Conservation (phyloP, 371 early-diverging fungal genomes). For the Mucor piriformis region DNA sequence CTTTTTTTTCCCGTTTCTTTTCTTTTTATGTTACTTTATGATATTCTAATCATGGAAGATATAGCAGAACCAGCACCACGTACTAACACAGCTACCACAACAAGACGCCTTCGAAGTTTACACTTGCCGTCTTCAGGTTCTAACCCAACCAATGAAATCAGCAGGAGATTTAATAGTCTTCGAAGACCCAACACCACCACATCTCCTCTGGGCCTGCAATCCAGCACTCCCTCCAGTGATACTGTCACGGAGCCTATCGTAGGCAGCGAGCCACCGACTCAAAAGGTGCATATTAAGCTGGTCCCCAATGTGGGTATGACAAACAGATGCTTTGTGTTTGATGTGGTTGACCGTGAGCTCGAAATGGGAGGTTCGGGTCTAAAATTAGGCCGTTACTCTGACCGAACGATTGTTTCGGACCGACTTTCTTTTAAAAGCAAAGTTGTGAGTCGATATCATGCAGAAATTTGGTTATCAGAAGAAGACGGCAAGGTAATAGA, state of each 20-base stretch:
- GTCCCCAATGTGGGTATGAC: constrained; percentile 69
- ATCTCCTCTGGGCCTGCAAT: background rate
- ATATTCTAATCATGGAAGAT: constrained; percentile 13
- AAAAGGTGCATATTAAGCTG: constrained; percentile 59
- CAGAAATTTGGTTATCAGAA: constrained; percentile 72
- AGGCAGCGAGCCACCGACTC: too few species aligned
- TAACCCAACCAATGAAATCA: constrained; percentile 1
- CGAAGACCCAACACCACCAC: constrained; percentile 11
- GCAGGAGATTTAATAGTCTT: constrained; percentile 23
- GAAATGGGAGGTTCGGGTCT: constrained; percentile 57
- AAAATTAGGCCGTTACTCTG: constrained; percentile 79
- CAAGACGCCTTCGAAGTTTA: constrained; percentile 22
- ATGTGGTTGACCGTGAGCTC: constrained; percentile 75
- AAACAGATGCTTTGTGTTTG: constrained; percentile 74
- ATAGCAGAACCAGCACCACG: background rate
- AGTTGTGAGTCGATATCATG: constrained; percentile 79
- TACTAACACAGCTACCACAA: constrained; percentile 7
- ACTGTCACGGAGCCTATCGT: background rate
- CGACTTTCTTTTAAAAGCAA: constrained; percentile 78
- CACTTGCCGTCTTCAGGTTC: constrained; percentile 19
- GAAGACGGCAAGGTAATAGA: constrained; percentile 34
- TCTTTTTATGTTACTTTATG: constrained; percentile 12
- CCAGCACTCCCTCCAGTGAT: too few species aligned
- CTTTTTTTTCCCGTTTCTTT: constrained; percentile 2
- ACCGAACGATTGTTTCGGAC: constrained; percentile 62